These are phyloP conservation scores for Salvia hispanica DNA, from an alignment of 257 asterid species.

Conservation along the genomic window DNA sequence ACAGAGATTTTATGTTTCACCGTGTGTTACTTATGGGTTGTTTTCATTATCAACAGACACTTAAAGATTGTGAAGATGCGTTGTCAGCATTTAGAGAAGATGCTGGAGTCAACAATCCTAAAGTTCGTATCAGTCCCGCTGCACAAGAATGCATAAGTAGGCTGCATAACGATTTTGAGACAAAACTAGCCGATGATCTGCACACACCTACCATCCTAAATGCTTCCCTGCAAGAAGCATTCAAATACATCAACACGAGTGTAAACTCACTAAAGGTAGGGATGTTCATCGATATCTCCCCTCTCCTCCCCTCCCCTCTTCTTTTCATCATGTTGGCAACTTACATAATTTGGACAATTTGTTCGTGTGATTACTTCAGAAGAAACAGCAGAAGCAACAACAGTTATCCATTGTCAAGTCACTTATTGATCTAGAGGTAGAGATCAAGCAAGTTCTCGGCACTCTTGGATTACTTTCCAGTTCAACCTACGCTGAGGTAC, in stretches of 20 bases:
- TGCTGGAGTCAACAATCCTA: slow-evolving; percentile 35
- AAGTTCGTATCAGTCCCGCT: slow-evolving; percentile 43
- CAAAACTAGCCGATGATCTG: slow-evolving; percentile 75
- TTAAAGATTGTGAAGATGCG: slow-evolving; percentile 65
- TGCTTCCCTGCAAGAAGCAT: slow-evolving; percentile 62
- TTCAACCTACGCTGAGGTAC: slow-evolving; percentile 42
- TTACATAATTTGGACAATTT: slow-evolving; percentile 35
- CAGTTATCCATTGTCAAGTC: slow-evolving; percentile 37
- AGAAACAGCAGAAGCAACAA: slow-evolving; percentile 43
- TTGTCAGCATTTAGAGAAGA: slow-evolving; percentile 42
- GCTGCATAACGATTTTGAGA: slow-evolving; percentile 62
- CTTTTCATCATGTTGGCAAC: slow-evolving; percentile 12
- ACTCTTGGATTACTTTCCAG: slow-evolving; percentile 44
- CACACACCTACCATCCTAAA: slow-evolving; percentile 73
- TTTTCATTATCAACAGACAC: slow-evolving; percentile 52
- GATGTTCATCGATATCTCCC: slow-evolving; percentile 16
- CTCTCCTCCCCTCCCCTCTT: not conserved
- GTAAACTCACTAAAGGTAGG: slow-evolving; percentile 62
- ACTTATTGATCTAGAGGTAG: slow-evolving; percentile 40
- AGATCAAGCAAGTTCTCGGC: slow-evolving; percentile 38
- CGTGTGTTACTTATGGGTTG: slow-evolving; percentile 4
- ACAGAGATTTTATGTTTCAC: not conserved
- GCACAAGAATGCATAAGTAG: slow-evolving; percentile 59
- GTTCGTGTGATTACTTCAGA: slow-evolving; percentile 31
- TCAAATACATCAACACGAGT: slow-evolving; percentile 56